Evolutionary conservation across 306 rosid species (phyloP).

Genomic region (Acacia melanoxylon): DNA sequence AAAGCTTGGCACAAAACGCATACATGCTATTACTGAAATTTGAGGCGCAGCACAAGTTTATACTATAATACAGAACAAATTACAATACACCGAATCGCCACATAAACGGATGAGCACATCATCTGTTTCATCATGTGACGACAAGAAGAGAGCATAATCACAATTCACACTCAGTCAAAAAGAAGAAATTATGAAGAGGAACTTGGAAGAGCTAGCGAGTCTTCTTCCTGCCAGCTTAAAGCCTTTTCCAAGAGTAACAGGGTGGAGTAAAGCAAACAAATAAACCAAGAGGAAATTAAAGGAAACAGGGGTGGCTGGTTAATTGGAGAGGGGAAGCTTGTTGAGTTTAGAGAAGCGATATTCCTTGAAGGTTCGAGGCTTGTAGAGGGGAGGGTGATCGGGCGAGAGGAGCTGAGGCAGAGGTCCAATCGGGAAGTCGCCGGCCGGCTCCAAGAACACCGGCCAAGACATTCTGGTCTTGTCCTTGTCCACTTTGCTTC

Average conservation of each 20-base stretch:
- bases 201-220: too few relatives aligned
- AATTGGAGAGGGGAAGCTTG: slow-evolving; percentile 37
- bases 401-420: slow-evolving; percentile 30
- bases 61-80: background rate
- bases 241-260: background rate
- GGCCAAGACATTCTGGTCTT: slow-evolving; percentile 57
- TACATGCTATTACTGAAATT: background rate
- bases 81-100: background rate
- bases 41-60: background rate
- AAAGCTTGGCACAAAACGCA: background rate
- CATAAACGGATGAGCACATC: background rate
- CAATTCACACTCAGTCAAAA: background rate
- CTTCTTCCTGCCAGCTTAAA: too few relatives aligned
- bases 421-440: slow-evolving; percentile 38
- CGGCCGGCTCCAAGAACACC: slow-evolving; percentile 47
- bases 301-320: too few relatives aligned
- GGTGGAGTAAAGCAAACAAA: too few relatives aligned
- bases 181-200: background rate
- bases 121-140: background rate
- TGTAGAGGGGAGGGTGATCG: slow-evolving; percentile 38
- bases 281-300: too few relatives aligned
- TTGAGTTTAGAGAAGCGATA: slow-evolving; percentile 44
- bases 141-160: background rate
- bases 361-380: slow-evolving; percentile 38
- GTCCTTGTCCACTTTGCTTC: slow-evolving; percentile 46